These are phyloP conservation scores for Verticillium klebahnii DNA, from an alignment of 2,329 filamentous ascomycete genomes.

Conservation along the genomic window DNA sequence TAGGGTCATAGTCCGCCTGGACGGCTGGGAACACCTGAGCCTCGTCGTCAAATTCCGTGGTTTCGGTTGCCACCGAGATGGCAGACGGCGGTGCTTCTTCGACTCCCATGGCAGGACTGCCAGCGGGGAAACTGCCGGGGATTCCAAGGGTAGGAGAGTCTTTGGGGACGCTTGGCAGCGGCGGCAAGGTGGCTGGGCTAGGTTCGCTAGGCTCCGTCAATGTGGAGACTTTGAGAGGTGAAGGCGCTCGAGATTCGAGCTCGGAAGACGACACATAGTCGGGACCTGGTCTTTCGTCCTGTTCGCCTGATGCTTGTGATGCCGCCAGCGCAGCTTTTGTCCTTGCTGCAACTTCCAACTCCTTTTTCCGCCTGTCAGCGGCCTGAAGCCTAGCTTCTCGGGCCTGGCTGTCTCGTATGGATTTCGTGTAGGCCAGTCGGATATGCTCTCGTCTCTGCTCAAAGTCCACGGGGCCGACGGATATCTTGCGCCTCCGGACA, in stretches of 20 bases:
- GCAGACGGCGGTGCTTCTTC: conserved; percentile 54
- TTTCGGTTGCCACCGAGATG: conserved; percentile 53
- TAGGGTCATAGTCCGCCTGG: conserved; percentile 21
- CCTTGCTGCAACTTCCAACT: conserved; percentile 41
- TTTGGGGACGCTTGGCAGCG: conserved; percentile 16
- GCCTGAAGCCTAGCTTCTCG: conserved; percentile 49
- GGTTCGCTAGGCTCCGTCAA: background rate
- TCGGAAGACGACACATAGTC: background rate
- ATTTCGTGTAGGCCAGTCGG: conserved; percentile 78
- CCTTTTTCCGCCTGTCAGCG: conserved; percentile 48
- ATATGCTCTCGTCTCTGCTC: conserved; percentile 77
- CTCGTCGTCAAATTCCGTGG: conserved; percentile 71
- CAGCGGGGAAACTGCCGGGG: conserved; percentile 55
- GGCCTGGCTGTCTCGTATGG: conserved; percentile 69
- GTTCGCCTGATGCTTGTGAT: conserved; percentile 2
- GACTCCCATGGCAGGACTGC: conserved; percentile 29
- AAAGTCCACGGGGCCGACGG: conserved; percentile 76
- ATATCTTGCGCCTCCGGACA: conserved; percentile 46
- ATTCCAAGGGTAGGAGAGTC: conserved; percentile 66
- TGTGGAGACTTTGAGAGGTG: conserved; percentile 5
- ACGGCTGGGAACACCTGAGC: conserved; percentile 55
- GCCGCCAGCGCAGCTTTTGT: conserved; percentile 27
- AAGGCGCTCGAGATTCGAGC: background rate
- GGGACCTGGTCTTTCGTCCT: background rate
- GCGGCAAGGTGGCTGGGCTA: background rate